Evolutionary conservation across 2,329 filamentous ascomycete species (phyloP).

Genomic region (Rosellinia necatrix): DNA sequence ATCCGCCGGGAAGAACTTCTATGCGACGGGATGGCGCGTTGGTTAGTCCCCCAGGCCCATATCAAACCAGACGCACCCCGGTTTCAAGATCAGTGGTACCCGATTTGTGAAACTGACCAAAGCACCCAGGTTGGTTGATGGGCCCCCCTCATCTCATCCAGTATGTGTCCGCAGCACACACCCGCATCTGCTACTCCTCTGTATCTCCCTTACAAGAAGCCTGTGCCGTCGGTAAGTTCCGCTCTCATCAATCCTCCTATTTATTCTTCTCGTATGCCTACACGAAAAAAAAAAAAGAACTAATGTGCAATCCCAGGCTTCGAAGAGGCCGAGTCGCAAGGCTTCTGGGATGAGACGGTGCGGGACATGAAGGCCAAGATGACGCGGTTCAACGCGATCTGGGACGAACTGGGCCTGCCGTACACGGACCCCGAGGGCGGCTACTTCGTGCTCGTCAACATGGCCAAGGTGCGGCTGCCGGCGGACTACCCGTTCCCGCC

Average conservation of each 20-base stretch:
- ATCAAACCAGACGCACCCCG: neutral
- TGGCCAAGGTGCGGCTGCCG: constrained; percentile 84
- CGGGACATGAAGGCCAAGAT: constrained; percentile 90
- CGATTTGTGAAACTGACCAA: constrained; percentile 7
- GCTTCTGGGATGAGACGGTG: constrained; percentile 87
- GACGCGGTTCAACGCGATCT: constrained; percentile 81
- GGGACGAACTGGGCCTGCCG: constrained; percentile 73
- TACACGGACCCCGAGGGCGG: constrained; percentile 95
- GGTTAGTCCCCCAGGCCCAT: constrained; percentile 43
- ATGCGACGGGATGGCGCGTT: constrained; percentile 95
- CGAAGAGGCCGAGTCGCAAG: constrained; percentile 80
- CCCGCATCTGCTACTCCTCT: constrained; percentile 92
- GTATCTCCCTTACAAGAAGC: constrained; percentile 95
- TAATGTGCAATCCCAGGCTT: constrained; percentile 57
- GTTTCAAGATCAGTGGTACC: neutral
- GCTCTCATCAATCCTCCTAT: neutral
- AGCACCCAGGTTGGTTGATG: constrained; percentile 76
- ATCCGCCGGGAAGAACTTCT: constrained; percentile 97
- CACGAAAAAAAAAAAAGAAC: constrained; percentile 2
- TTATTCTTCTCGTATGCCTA: neutral
- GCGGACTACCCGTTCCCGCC: constrained; percentile 84
- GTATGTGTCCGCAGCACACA: constrained; percentile 90
- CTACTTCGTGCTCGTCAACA: constrained; percentile 96
- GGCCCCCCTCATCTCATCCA: constrained; percentile 87
- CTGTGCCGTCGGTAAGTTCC: constrained; percentile 71